phyloP scores from a whole-genome alignment of 78 protist species.

The Polysphondylium violaceum region DNA sequence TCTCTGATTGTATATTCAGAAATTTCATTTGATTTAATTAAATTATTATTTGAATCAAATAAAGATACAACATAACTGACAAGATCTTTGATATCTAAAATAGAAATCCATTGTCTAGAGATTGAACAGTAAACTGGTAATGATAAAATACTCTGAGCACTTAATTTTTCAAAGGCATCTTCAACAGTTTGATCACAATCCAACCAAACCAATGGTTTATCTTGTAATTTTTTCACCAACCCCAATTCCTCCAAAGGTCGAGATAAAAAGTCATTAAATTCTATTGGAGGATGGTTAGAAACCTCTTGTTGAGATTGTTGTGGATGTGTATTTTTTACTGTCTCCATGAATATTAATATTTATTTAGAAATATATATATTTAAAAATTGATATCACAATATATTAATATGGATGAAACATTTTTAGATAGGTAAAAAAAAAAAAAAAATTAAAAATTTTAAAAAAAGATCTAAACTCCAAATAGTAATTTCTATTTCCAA shows the following conservation, averaged over 20 bases:
- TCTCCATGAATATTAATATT: too few species aligned
- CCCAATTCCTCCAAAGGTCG: conserved; percentile 7
- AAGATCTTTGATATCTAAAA: conserved; percentile 58
- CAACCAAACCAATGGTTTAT: conserved; percentile 50
- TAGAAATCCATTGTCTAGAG: conserved; percentile 38
- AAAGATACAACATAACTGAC: conserved; percentile 18
- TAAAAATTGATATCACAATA: too few species aligned
- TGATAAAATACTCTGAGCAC: conserved; percentile 28
- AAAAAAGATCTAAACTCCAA: too few species aligned
- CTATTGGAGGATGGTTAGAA: not conserved
- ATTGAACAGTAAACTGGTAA: conserved; percentile 33
- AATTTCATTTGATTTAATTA: conserved; percentile 1
- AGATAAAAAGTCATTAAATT: conserved; percentile 5
- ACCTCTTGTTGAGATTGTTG: not conserved
- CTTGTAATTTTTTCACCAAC: conserved; percentile 7
- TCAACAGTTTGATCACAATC: conserved; percentile 35
- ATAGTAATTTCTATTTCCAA: too few species aligned
- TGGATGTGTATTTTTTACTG: too few species aligned
- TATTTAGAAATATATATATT: not conserved
- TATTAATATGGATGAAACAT: not conserved
- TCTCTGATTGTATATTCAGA: conserved; percentile 21
- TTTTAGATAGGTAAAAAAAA: not conserved
- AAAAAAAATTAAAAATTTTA: too few species aligned
- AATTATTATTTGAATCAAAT: conserved; percentile 36
- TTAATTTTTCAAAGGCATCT: conserved; percentile 30